Evolutionary conservation across 805 yeast species (phyloP).

Genomic region (Metschnikowia colocasiae): DNA sequence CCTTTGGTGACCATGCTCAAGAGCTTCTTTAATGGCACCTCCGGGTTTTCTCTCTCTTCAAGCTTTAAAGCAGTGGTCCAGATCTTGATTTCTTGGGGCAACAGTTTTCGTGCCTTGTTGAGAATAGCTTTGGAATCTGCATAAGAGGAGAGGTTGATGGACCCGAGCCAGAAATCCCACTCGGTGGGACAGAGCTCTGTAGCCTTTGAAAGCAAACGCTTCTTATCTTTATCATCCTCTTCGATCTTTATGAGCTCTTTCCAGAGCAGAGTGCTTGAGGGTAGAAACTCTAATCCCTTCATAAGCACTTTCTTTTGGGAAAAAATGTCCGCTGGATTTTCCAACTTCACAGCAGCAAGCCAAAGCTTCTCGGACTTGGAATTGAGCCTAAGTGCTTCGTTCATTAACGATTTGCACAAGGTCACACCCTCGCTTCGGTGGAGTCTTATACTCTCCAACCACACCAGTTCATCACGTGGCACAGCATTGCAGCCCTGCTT

Average conservation of each 20-base stretch:
- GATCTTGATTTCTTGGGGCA: slow-evolving; percentile 26
- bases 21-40: slow-evolving; percentile 43
- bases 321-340: slow-evolving; percentile 43
- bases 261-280: slow-evolving; percentile 66
- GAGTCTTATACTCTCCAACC: slow-evolving; percentile 77
- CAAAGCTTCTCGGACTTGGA: slow-evolving; percentile 62
- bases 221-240: slow-evolving; percentile 43
- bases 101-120: slow-evolving; percentile 55
- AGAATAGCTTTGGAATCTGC: slow-evolving; percentile 52
- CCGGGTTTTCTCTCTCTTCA: slow-evolving; percentile 52
- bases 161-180: slow-evolving; percentile 61
- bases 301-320: slow-evolving; percentile 58
- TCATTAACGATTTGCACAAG: slow-evolving; percentile 54
- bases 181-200: slow-evolving; percentile 63
- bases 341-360: slow-evolving; percentile 67
- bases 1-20: slow-evolving; percentile 49
- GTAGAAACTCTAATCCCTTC: slow-evolving; percentile 67
- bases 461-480: slow-evolving; percentile 64
- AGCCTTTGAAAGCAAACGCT: slow-evolving; percentile 59
- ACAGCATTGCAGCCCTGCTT: slow-evolving; percentile 71
- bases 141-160: slow-evolving; percentile 45
- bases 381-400: slow-evolving; percentile 60
- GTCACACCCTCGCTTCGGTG: slow-evolving; percentile 42
- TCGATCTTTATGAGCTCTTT: slow-evolving; percentile 58
- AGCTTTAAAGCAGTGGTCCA: slow-evolving; percentile 71